phyloP scores from a whole-genome alignment of 805 yeast genomes.

The Wickerhamomyces kurtzmanii region DNA sequence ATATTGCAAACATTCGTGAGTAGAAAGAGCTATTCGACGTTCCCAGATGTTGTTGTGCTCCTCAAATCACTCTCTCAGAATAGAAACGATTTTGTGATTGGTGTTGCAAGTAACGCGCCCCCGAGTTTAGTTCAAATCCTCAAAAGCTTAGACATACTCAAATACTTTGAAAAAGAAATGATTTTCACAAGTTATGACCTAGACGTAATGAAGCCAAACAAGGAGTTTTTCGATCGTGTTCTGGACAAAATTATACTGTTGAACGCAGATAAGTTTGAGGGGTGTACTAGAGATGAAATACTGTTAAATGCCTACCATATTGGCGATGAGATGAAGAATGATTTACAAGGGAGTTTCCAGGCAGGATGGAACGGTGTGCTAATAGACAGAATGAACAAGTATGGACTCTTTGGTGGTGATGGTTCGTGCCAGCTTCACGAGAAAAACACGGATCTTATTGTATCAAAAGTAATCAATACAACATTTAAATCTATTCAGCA shows the following conservation, averaged over 20 bases:
- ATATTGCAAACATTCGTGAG: conserved; percentile 40
- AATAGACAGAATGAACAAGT: conserved; percentile 33
- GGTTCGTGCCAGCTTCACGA: no score
- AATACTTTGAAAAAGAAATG: conserved; percentile 27
- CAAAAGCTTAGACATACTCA: conserved; percentile 31
- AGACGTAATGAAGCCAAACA: conserved; percentile 43
- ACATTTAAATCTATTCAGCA: no score
- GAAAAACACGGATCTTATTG: no score
- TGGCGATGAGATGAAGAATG: conserved; percentile 54
- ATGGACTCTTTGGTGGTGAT: no score
- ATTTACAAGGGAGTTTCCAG: conserved; percentile 36
- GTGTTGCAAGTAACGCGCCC: conserved; percentile 56
- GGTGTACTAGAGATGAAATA: conserved; percentile 9
- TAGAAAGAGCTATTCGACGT: conserved; percentile 39
- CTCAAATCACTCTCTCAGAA: conserved; percentile 21
- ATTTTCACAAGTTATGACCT: conserved; percentile 49
- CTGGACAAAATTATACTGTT: conserved; percentile 16
- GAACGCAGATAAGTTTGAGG: conserved; percentile 9
- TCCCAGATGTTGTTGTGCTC: conserved; percentile 42
- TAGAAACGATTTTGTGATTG: conserved; percentile 24
- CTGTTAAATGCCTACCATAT: conserved; percentile 43
- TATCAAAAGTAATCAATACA: no score
- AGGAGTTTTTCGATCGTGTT: conserved; percentile 33
- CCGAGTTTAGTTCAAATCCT: conserved; percentile 36
- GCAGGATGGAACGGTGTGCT: conserved; percentile 58